phyloP scores from a whole-genome alignment of 768 basidiomycete species.

The Tylopilus sp. region DNA sequence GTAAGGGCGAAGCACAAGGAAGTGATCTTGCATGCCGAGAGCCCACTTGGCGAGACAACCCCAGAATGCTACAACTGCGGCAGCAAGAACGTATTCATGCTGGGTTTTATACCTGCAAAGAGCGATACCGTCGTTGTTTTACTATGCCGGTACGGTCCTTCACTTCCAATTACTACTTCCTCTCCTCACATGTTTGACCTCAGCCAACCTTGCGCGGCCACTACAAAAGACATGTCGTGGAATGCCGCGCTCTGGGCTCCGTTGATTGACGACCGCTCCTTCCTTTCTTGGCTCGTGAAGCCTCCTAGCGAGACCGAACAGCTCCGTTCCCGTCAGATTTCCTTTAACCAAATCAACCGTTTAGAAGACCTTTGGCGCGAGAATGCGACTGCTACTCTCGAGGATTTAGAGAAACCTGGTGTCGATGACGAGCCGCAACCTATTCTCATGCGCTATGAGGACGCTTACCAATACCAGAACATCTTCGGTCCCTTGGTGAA shows the following conservation, averaged over 20 bases:
- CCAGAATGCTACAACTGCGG: conserved; percentile 99
- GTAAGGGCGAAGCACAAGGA: conserved; percentile 99
- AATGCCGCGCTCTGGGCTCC: conserved; percentile 98
- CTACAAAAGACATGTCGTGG: conserved; percentile 98
- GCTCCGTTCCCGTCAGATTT: conserved; percentile 93
- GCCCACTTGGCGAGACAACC: conserved; percentile 93
- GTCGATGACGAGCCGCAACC: conserved; percentile 98
- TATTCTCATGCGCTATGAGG: conserved; percentile 88
- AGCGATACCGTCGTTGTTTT: conserved; percentile 98
- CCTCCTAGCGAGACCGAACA: conserved; percentile 96
- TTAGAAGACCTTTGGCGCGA: conserved; percentile 98
- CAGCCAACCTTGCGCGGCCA: conserved; percentile 96
- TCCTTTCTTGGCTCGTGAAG: conserved; percentile 99
- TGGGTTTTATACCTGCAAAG: conserved; percentile 99
- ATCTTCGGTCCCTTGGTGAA: conserved; percentile 99
- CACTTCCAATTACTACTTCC: background rate
- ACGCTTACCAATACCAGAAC: conserved; percentile 99
- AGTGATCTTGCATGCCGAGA: conserved; percentile 93
- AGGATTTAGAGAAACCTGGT: conserved; percentile 95
- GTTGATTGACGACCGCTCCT: conserved; percentile 96
- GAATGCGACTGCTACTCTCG: conserved; percentile 88
- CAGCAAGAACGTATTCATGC: conserved; percentile 98
- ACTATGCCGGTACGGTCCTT: conserved; percentile 74
- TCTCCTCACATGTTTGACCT: background rate
- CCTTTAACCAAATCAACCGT: conserved; percentile 94